Conservation (phyloP, 768 basidiomycete genomes). For the Lactifluus rugatus region DNA sequence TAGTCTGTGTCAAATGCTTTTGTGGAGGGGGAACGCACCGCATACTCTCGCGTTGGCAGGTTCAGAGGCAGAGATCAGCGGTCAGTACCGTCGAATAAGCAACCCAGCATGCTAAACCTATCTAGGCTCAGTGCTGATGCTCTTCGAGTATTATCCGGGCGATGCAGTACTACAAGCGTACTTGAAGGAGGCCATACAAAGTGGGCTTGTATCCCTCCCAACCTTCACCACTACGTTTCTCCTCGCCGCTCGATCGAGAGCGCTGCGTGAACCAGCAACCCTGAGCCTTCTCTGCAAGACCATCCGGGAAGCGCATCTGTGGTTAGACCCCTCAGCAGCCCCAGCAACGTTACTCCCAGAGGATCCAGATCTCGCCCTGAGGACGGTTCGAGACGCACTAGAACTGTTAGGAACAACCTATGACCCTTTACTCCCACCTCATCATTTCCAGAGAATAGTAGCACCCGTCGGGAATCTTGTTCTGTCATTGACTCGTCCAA, state of each 20-base stretch:
- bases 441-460: constrained; percentile 14
- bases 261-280: constrained; percentile 54
- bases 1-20: constrained; percentile 49
- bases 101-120: not conserved
- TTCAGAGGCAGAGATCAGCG: constrained; percentile 50
- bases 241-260: constrained; percentile 52
- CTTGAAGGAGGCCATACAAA: constrained; percentile 47
- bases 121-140: constrained; percentile 57
- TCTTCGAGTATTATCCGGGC: constrained; percentile 63
- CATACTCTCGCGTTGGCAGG: constrained; percentile 23
- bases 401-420: constrained; percentile 15
- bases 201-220: constrained; percentile 45
- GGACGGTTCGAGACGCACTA: constrained; percentile 31
- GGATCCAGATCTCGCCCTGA: constrained; percentile 39
- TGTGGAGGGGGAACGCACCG: constrained; percentile 37
- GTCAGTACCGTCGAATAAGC: constrained; percentile 30
- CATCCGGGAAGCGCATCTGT: constrained; percentile 54
- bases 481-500: constrained; percentile 6
- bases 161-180: constrained; percentile 60
- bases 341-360: constrained; percentile 46
- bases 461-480: constrained; percentile 14
- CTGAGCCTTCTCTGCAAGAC: constrained; percentile 61
- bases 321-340: constrained; percentile 41
- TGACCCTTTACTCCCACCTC: constrained; percentile 8
- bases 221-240: constrained; percentile 59